These are phyloP conservation scores for Xylaria sp. DNA, from an alignment of 2,329 filamentous ascomycete species.

Conservation along the genomic window DNA sequence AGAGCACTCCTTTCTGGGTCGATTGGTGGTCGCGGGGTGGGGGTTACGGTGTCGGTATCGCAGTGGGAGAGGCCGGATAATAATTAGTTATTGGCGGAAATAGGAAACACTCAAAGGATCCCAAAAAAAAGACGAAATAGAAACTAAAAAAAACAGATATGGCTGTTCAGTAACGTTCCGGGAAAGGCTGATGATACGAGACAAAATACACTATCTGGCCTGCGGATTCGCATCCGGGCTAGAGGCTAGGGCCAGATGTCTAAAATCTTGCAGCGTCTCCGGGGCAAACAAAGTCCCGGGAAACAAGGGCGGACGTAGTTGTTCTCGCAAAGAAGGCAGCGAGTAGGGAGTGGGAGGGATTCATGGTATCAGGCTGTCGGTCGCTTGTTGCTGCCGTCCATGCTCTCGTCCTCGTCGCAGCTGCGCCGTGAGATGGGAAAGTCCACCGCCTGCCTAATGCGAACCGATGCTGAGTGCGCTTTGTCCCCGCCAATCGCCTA, in stretches of 20 bases:
- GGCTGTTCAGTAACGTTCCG: background rate
- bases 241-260: background rate
- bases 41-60: background rate
- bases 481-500: background rate
- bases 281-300: slow-evolving; percentile 16
- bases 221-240: background rate
- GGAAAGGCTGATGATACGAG: background rate
- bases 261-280: no score
- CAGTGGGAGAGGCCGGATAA: background rate
- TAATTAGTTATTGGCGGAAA: background rate
- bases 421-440: slow-evolving; percentile 19
- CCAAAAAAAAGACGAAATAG: no score
- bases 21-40: background rate
- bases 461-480: background rate
- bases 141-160: no score
- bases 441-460: slow-evolving; percentile 29
- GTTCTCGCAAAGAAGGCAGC: slow-evolving; percentile 6
- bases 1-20: background rate
- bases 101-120: background rate
- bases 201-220: background rate
- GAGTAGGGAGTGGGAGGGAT: background rate
- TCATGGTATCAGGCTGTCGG: slow-evolving; percentile 12
- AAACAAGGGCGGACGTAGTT: background rate
- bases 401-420: slow-evolving; percentile 16
- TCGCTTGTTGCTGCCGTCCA: slow-evolving; percentile 7